Conservation (phyloP, 768 basidiomycete species). For the Pulveroboletus sp. region DNA sequence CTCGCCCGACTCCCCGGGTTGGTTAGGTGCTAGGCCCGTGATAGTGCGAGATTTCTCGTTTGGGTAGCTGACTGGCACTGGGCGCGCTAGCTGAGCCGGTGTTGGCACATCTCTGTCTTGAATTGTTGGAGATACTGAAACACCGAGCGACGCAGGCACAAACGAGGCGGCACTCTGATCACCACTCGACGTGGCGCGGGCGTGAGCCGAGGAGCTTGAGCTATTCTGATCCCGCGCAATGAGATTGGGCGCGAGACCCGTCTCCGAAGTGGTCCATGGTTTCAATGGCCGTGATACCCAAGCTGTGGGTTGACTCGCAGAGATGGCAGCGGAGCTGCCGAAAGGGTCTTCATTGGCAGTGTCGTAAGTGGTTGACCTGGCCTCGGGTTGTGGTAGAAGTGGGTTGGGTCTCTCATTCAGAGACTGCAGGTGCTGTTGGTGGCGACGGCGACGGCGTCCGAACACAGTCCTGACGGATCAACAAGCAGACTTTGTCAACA, state of each 20-base stretch:
- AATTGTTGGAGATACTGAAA: background rate
- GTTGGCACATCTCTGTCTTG: background rate
- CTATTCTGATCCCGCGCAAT: background rate
- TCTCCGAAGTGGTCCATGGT: constrained; percentile 8
- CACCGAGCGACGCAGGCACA: background rate
- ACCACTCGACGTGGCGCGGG: constrained; percentile 1
- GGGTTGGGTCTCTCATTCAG: constrained; percentile 8
- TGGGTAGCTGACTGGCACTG: background rate
- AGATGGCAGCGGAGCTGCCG: background rate
- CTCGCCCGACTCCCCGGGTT: too few relatives aligned
- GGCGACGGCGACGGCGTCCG: too few relatives aligned
- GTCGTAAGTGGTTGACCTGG: background rate
- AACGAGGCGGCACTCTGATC: background rate
- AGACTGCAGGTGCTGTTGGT: too few relatives aligned
- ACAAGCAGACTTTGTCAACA: constrained; percentile 25
- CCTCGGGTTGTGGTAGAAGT: constrained; percentile 2
- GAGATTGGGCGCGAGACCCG: background rate
- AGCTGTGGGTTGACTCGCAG: background rate
- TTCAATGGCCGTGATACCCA: constrained; percentile 3
- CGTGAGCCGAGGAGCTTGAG: background rate
- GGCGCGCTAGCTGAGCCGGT: background rate
- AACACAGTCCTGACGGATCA: constrained; percentile 15
- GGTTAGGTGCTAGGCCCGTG: too few relatives aligned
- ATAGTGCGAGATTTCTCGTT: constrained; percentile 13
- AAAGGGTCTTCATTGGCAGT: constrained; percentile 2